Conservation (phyloP, 768 basidiomycete genomes). For the Calocybe indica region DNA sequence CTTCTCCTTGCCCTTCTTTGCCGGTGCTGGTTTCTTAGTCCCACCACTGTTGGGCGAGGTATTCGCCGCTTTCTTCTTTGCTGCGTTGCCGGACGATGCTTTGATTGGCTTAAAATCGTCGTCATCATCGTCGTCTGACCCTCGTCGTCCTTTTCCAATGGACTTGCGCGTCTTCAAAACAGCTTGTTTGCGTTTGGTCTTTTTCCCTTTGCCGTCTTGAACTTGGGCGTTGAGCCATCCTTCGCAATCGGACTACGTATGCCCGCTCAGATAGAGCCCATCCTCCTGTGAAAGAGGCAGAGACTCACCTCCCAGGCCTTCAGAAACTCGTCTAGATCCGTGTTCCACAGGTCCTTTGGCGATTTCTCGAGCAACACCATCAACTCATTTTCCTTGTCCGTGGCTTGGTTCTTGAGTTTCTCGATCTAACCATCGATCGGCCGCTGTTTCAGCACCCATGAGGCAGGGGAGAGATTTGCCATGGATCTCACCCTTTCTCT, state of each 20-base stretch:
- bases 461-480: slow-evolving; percentile 33
- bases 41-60: slow-evolving; percentile 1
- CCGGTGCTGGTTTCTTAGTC: too few relatives aligned
- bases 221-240: slow-evolving; percentile 38
- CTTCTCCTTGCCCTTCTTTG: slow-evolving; percentile 16
- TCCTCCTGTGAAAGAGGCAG: slow-evolving; percentile 7
- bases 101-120: slow-evolving; percentile 46
- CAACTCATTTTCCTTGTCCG: slow-evolving; percentile 79
- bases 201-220: slow-evolving; percentile 40
- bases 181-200: slow-evolving; percentile 41
- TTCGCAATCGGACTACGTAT: slow-evolving; percentile 34
- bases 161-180: slow-evolving; percentile 44
- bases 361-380: slow-evolving; percentile 69
- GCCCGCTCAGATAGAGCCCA: background rate
- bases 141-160: slow-evolving; percentile 25
- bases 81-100: slow-evolving; percentile 22
- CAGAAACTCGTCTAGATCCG: slow-evolving; percentile 80
- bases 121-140: slow-evolving; percentile 32
- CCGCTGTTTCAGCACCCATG: background rate
- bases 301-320: slow-evolving; percentile 75
- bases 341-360: slow-evolving; percentile 84
- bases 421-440: slow-evolving; percentile 53
- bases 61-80: slow-evolving; percentile 19
- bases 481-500: slow-evolving; percentile 52
- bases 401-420: slow-evolving; percentile 73